Conservation (phyloP, 345 rosid genomes). For the Aquilaria sinensis region DNA sequence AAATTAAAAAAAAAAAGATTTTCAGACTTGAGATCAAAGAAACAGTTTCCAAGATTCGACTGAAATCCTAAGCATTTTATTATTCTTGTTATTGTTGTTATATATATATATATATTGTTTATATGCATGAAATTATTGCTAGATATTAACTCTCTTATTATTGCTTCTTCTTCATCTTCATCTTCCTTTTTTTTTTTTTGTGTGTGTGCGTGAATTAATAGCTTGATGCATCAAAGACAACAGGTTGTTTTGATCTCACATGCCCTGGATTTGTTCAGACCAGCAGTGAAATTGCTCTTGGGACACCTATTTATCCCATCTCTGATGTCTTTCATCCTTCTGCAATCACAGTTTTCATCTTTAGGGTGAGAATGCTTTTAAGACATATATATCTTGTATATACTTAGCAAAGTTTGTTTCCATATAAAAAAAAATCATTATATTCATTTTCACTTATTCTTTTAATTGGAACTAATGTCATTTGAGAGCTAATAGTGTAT, state of each 20-base stretch:
- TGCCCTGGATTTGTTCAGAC: slow-evolving; percentile 63
- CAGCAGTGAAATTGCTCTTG: slow-evolving; percentile 45
- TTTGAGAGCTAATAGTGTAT: too few relatives aligned
- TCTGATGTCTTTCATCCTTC: slow-evolving; percentile 33
- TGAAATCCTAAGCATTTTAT: too few relatives aligned
- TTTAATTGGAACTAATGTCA: too few relatives aligned
- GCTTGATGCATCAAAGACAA: slow-evolving; percentile 38
- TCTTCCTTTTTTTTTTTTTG: not conserved
- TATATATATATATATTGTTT: too few relatives aligned
- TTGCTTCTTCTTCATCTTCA: not conserved
- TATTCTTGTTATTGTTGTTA: too few relatives aligned
- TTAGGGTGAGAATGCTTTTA: slow-evolving; percentile 23
- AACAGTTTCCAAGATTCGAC: too few relatives aligned
- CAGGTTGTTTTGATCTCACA: slow-evolving; percentile 57
- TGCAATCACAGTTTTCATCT: slow-evolving; percentile 40
- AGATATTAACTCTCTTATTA: not conserved
- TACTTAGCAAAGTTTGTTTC: too few relatives aligned
- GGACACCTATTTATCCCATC: slow-evolving; percentile 47
- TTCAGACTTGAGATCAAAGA: not conserved
- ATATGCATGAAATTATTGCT: not conserved
- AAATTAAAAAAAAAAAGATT: not conserved
- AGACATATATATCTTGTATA: too few relatives aligned
- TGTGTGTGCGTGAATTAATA: not conserved
- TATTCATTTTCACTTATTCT: too few relatives aligned
- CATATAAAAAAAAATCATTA: too few relatives aligned